Evolutionary conservation across 192 early-diverging fungal genomes (phyloP), one percentile per base, ranked within the genome.

Genomic region (Geosiphon pyriformis): DNA sequence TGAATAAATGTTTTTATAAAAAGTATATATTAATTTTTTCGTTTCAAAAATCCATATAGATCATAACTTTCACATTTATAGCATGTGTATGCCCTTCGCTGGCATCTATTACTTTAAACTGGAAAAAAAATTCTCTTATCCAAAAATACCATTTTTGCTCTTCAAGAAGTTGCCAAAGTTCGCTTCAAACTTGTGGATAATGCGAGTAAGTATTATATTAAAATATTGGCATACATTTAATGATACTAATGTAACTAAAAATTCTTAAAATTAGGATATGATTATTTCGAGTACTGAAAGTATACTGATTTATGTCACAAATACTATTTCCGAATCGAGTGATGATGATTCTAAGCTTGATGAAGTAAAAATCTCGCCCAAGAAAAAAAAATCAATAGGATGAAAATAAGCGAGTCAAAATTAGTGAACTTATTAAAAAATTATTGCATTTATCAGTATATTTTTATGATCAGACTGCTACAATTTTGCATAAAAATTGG

Each of bases 271-370:
- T 61, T 47, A 47, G 59, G 37, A 61, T 61, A 48, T 61, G 59
- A 61, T 61, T 47, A 47, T 48, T 61, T 61, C 59, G 15, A 61
- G 59, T 61, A 3, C 46, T 31, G 26, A 61, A 18, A 47, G 59
- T 61, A 61, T 48, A 61, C 11, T 61, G 59, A 26, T 31, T 18
- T 61, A 61, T 27, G 47, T 48, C 11, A 29, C n/a, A 8, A 61
- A 61, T 31, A 11, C 59, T 61, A 61, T 29, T 46, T 61, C 59
- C 59, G 37, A 47, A 47, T 47, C 22, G 33, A 61, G 42, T 26
- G 59, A 61, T 27, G 37, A 61, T 20, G 59, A 61, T 47, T 61
- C 59, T 47, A 61, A 61, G 22, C 37, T 61, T 42, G 59, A 61
- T 29, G 35, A 42, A 29, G 59, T 61, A 42, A 47, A 61, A 61